These are phyloP conservation scores for Heterotrichella gracilis DNA, from an alignment of 352 stramenopile species.

Conservation along the genomic window DNA sequence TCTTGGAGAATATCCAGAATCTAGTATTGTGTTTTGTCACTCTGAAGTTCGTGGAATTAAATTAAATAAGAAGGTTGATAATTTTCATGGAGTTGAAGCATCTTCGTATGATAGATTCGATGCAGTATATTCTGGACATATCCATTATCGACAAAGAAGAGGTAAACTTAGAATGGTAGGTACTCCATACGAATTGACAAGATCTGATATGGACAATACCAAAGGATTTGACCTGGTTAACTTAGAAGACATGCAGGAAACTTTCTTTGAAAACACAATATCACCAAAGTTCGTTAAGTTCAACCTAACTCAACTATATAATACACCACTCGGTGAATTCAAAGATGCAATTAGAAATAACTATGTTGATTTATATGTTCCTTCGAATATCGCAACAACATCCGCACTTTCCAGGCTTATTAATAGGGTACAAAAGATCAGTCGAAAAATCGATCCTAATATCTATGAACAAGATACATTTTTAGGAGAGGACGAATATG, in stretches of 20 bases:
- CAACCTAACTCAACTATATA: not conserved
- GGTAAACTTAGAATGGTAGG: constrained; percentile 5
- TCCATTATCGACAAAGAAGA: not conserved
- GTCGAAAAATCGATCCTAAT: not conserved
- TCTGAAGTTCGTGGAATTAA: not conserved
- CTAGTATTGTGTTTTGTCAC: not conserved
- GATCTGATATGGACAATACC: constrained; percentile 2
- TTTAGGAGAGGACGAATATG: too few relatives aligned
- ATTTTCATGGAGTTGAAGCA: not conserved
- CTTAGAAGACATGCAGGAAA: not conserved
- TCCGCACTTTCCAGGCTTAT: too few relatives aligned
- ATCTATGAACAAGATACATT: too few relatives aligned
- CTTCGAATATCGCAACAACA: too few relatives aligned
- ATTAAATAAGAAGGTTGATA: constrained; percentile 8
- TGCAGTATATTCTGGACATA: constrained; percentile 10
- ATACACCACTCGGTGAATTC: not conserved
- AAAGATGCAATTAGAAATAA: not conserved
- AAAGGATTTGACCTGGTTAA: not conserved
- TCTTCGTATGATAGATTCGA: not conserved
- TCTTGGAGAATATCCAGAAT: constrained; percentile 2
- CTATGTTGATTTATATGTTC: not conserved
- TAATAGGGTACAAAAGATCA: too few relatives aligned
- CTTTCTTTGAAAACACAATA: not conserved
- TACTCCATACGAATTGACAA: constrained; percentile 2
- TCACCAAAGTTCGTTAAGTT: not conserved